Conservation (phyloP, 306 rosid species). For the Leucaena leucocephala region DNA sequence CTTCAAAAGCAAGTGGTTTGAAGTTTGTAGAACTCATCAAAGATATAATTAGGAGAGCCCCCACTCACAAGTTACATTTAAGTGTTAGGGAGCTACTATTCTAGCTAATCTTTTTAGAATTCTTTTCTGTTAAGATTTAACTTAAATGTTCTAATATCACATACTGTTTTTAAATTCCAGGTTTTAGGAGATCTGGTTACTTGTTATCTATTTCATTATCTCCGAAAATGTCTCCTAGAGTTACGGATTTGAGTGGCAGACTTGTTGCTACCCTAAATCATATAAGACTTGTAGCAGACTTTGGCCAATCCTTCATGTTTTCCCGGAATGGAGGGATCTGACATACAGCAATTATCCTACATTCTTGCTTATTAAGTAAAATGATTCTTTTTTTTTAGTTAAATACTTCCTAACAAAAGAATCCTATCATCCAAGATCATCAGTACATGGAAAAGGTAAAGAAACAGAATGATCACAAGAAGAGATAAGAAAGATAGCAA, state of each 20-base stretch:
- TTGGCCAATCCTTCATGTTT: neutral
- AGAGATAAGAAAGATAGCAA: neutral
- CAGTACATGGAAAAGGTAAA: constrained; percentile 7
- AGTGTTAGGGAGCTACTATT: neutral
- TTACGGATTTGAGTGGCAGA: neutral
- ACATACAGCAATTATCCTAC: neutral
- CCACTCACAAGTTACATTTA: neutral
- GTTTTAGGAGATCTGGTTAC: neutral
- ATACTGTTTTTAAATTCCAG: neutral
- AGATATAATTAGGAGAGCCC: neutral
- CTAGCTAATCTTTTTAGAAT: neutral
- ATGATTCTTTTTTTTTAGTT: neutral
- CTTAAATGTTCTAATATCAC: neutral
- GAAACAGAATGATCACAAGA: constrained; percentile 3
- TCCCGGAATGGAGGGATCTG: neutral
- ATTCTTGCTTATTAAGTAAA: neutral
- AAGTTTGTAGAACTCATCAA: neutral
- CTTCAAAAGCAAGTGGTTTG: neutral
- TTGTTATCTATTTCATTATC: neutral
- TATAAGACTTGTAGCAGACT: neutral
- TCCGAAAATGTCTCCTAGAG: neutral
- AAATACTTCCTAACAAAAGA: constrained; percentile 12
- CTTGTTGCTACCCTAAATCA: neutral
- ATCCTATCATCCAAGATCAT: constrained; percentile 23
- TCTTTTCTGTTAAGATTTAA: neutral